phyloP scores from a whole-genome alignment of 306 rosid species.

The Macrotyloma uniflorum region DNA sequence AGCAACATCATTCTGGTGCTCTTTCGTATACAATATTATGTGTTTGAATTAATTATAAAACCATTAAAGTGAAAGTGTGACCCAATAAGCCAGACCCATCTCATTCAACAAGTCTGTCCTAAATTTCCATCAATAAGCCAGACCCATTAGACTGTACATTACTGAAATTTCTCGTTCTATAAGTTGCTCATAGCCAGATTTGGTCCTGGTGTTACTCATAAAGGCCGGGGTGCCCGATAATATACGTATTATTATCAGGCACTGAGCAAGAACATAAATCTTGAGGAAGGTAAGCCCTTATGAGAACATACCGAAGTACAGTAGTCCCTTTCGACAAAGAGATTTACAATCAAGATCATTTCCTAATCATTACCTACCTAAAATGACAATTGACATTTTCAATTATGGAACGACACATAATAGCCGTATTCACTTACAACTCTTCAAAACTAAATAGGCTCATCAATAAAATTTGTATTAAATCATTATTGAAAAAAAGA shows the following conservation, averaged over 20 bases:
- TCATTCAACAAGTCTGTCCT: too few relatives aligned
- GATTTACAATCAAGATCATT: too few relatives aligned
- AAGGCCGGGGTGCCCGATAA: too few relatives aligned
- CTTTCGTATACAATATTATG: too few relatives aligned
- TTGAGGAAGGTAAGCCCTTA: background rate
- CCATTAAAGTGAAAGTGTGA: too few relatives aligned
- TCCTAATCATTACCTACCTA: background rate
- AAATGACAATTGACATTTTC: conserved; percentile 13
- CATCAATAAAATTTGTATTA: background rate
- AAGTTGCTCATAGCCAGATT: conserved; percentile 36
- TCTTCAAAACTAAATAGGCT: conserved; percentile 32
- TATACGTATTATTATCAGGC: too few relatives aligned
- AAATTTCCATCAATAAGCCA: too few relatives aligned
- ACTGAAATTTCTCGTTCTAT: background rate
- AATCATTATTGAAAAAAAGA: background rate
- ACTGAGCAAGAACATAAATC: too few relatives aligned
- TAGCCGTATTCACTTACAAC: background rate
- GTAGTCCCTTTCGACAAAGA: background rate
- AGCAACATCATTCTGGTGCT: too few relatives aligned
- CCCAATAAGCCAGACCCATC: too few relatives aligned
- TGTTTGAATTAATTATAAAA: too few relatives aligned
- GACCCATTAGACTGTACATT: background rate
- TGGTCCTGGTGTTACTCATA: background rate
- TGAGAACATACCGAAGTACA: background rate
- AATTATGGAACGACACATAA: background rate